Base-by-base conservation (phyloP, 2,329 filamentous ascomycete species). In the Metarhizium anisopliae region DNA sequence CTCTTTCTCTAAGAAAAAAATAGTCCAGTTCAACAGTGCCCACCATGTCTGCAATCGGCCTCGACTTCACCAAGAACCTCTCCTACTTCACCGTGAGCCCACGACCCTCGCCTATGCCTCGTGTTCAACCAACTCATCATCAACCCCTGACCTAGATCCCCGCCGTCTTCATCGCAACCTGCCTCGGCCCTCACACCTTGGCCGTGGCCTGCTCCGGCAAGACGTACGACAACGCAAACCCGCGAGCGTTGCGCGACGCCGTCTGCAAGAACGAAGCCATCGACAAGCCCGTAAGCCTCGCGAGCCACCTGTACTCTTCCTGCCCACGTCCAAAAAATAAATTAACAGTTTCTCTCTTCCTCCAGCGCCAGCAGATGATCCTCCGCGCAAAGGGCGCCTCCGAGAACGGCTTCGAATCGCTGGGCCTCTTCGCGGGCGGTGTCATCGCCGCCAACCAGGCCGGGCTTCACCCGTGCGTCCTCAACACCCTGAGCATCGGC, bases 381-480 rank as follows among this genome's bases (percentile, higher is more conserved):
- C 65, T 83, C 47, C 76, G 80, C 52, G 73, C 77, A 32, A 77
- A 85, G 63, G 77, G 78, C 25, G 75, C 77, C 5, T 62, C 68
- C 6, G 63, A 67, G 43, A 78, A 78, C 61, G 72, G 67, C 58
- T 69, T 75, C 59, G 75, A 78, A 65, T 74, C 72, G 3, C 58
- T 78, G 11, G 73, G 72, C 51, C 61, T 75, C 59, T 77, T 70
- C 62, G 70, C 74, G 13, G 70, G 70, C 3, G 71, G 65, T 45
- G 68, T 80, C 18, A 66, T 74, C 42, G 77, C 77, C 16, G 77
- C 72, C 59, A 79, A 77, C 63, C 62, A 66, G n/a, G 68, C 75
- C 6, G 69, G 71, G 25, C 68, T 79, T 3, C 61, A 68, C 13
- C 58, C 61, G 13, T 52, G 57, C n/a, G 64, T 62, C 30, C 62